A percentile compares a stretch with the other conserved stretches of the same genome.
phyloP scores from a whole-genome alignment of 2,329 filamentous ascomycete genomes.

The Cephalotrichum gorgonifer region DNA sequence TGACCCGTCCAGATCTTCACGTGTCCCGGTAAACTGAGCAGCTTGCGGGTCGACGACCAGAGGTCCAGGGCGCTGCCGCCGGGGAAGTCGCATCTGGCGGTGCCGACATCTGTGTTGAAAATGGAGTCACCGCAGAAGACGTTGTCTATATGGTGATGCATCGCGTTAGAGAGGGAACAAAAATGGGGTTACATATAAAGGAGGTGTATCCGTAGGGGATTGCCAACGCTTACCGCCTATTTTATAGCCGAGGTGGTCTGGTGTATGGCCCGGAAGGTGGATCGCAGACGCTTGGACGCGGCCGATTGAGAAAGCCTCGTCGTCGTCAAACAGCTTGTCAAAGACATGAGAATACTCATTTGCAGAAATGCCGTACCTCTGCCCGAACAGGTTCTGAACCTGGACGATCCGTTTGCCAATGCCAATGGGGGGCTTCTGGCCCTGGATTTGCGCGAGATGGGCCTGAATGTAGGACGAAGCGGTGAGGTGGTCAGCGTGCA shows the following conservation, averaged over 20 bases:
- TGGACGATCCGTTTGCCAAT: conserved; percentile 42
- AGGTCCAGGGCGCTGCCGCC: conserved; percentile 34
- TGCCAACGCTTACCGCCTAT: no score
- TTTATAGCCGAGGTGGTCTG: conserved; percentile 49
- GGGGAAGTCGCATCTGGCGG: conserved; percentile 44
- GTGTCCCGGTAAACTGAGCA: conserved; percentile 30
- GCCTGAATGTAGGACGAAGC: conserved; percentile 47
- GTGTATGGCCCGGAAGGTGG: conserved; percentile 50
- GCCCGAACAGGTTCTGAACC: conserved; percentile 39
- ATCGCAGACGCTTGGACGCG: conserved; percentile 31
- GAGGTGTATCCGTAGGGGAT: no score
- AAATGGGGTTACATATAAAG: no score
- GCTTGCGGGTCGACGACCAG: conserved; percentile 28
- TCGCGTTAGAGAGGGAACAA: no score
- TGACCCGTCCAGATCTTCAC: conserved; percentile 43
- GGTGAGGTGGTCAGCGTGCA: conserved; percentile 50
- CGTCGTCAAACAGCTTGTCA: conserved; percentile 40
- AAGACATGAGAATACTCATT: conserved; percentile 37
- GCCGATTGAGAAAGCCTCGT: conserved; percentile 42
- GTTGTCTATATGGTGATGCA: no score
- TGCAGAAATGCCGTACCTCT: conserved; percentile 32
- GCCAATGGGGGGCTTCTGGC: conserved; percentile 35
- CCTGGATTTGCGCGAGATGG: conserved; percentile 23
- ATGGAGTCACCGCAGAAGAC: conserved; percentile 44
- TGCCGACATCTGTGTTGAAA: conserved; percentile 40